Evolutionary conservation across 768 basidiomycete genomes (phyloP).

Genomic region (Albatrellus ellisii): DNA sequence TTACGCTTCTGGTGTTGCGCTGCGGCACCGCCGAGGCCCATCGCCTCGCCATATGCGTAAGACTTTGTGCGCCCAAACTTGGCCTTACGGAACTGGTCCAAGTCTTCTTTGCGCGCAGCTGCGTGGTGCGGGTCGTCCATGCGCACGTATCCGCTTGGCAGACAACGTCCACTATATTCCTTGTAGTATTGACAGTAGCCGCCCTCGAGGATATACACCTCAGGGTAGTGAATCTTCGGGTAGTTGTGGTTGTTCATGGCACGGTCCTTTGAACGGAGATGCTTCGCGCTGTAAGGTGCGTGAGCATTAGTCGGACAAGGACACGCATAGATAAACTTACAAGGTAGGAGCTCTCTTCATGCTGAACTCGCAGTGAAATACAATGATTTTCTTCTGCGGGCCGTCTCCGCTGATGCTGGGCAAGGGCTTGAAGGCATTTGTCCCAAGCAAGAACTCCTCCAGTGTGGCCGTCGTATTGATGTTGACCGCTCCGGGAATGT

Average conservation of each 20-base stretch:
- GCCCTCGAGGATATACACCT: slow-evolving; percentile 93
- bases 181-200: slow-evolving; percentile 88
- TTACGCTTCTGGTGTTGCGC: slow-evolving; percentile 43
- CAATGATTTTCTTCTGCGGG: slow-evolving; percentile 65
- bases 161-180: slow-evolving; percentile 52
- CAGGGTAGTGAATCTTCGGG: slow-evolving; percentile 89
- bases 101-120: slow-evolving; percentile 66
- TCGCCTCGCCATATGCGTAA: slow-evolving; percentile 80
- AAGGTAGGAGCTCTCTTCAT: slow-evolving; percentile 92
- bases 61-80: slow-evolving; percentile 87
- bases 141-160: slow-evolving; percentile 71
- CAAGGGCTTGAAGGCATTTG: slow-evolving; percentile 37
- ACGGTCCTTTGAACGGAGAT: slow-evolving; percentile 83
- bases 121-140: slow-evolving; percentile 93
- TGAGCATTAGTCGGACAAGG: neutral
- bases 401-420: slow-evolving; percentile 66
- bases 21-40: slow-evolving; percentile 22
- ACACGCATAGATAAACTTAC: slow-evolving; percentile 32
- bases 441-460: slow-evolving; percentile 68
- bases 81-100: slow-evolving; percentile 84
- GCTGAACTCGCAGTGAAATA: slow-evolving; percentile 99
- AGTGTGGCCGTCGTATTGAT: slow-evolving; percentile 71
- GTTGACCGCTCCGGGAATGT: slow-evolving; percentile 85
- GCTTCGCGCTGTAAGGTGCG: slow-evolving; percentile 58
- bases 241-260: slow-evolving; percentile 80